Evolutionary conservation across 73 alveolate species (phyloP), one percentile per base, ranked within the genome.

Genomic region (Breviolum minutum): DNA sequence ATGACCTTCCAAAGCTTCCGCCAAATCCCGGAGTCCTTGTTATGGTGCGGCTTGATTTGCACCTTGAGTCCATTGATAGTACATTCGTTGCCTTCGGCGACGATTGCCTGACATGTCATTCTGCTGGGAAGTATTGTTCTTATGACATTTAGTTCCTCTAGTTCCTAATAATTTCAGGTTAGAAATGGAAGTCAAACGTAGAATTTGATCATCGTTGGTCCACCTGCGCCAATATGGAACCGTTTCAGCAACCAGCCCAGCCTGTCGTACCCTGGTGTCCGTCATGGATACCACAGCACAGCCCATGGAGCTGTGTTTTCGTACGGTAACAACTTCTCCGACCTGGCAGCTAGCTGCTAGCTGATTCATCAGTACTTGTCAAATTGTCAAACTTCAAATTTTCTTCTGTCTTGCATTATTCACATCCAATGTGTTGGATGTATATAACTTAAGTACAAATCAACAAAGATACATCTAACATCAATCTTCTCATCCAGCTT

Each of bases 261-360:
- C 98, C 98, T 92, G 98, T 92, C 98, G 82, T 54, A 92, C 98
- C 79, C 98, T 73, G 98, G 76, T n/a, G 30, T 92, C 98, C 26
- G 90, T 60, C 98, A 92, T 92, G 81, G 98, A 92, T 27, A 92
- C 98, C 22, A 92, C 98, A 8, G 98, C 98, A n/a, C 98, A 92
- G 98, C 98, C 98, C 98, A 92, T 92, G 8, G 98, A 92, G 91
- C 98, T 92, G 90, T 92, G 98, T 27, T 92, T 92, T 24, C 98
- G 98, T 68, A 92, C 98, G 24, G 98, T 92, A 54, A 92, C 98
- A 22, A 76, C 98, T 62, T 92, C 98, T n/a, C 98, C 98, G 60
- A 92, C 98, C 98, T 92, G 89, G 63, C 48, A 22, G 54, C 54
- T 40, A 40, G 54, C 54, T 40, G 54, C 54, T 40, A 40, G 54